phyloP scores from a whole-genome alignment of 78 protist species.

The Cyanophora paradoxa region DNA sequence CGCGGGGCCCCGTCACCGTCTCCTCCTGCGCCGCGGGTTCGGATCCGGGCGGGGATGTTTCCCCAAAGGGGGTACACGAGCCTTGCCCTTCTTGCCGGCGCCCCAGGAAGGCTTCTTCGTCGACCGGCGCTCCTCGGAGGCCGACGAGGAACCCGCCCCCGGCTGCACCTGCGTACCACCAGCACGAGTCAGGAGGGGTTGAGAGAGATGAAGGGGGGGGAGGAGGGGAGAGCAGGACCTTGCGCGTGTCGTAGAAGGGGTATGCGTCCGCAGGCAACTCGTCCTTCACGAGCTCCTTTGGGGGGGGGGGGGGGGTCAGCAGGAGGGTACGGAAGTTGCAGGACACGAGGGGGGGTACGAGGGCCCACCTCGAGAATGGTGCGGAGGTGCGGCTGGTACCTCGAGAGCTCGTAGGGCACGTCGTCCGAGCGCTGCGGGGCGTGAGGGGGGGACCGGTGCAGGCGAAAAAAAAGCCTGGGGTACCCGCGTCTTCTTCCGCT shows the following conservation, averaged over 20 bases:
- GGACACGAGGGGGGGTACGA: constrained; percentile 45
- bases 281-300: not conserved
- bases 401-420: constrained; percentile 55
- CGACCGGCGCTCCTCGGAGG: not conserved
- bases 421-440: constrained; percentile 19
- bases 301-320: constrained; percentile 31
- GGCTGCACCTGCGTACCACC: not conserved
- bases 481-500: too few species aligned
- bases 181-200: constrained; percentile 13
- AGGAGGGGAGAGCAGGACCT: too few species aligned
- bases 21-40: not conserved
- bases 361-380: constrained; percentile 18
- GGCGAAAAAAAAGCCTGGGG: too few species aligned
- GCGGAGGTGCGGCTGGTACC: constrained; percentile 46
- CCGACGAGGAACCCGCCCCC: not conserved
- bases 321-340: not conserved
- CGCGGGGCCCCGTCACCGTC: not conserved
- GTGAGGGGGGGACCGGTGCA: too few species aligned
- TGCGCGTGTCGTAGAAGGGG: too few species aligned
- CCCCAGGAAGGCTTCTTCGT: too few species aligned
- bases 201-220: too few species aligned
- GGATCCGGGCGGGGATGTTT: not conserved
- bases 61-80: not conserved
- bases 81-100: too few species aligned
- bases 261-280: too few species aligned